Percentiles rank a stretch among this genome's conserved stretches.
Conservation (phyloP, 2,329 filamentous ascomycete species). For the Lachnellula cervina region DNA sequence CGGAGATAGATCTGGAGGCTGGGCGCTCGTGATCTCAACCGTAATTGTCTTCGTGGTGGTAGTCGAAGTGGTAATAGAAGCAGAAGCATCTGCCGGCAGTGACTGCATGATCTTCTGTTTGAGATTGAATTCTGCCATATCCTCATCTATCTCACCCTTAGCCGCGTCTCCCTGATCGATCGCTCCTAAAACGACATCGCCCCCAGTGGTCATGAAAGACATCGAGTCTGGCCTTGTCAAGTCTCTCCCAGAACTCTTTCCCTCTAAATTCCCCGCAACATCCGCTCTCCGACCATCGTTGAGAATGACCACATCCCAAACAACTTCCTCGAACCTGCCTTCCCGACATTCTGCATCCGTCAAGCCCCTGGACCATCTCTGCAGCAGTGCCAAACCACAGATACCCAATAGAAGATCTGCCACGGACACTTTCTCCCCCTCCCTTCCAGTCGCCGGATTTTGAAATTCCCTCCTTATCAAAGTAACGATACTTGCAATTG, state of each 20-base stretch:
- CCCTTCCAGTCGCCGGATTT: slow-evolving; percentile 54
- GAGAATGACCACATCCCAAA: slow-evolving; percentile 64
- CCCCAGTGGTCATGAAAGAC: slow-evolving; percentile 26
- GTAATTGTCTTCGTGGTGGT: slow-evolving; percentile 60
- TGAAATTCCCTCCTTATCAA: slow-evolving; percentile 60
- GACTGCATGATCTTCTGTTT: slow-evolving; percentile 52
- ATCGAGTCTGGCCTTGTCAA: slow-evolving; percentile 35
- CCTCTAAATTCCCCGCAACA: slow-evolving; percentile 35
- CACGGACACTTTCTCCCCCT: slow-evolving; percentile 56
- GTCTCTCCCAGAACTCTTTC: slow-evolving; percentile 15
- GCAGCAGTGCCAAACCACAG: slow-evolving; percentile 57
- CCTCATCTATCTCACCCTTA: slow-evolving; percentile 35
- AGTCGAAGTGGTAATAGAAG: slow-evolving; percentile 56
- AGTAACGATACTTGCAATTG: slow-evolving; percentile 62
- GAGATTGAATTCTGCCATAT: slow-evolving; percentile 42
- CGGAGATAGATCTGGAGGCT: slow-evolving; percentile 46
- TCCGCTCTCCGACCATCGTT: slow-evolving; percentile 55
- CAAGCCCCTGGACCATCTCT: slow-evolving; percentile 49
- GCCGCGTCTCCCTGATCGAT: slow-evolving; percentile 32
- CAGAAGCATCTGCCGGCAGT: slow-evolving; percentile 50
- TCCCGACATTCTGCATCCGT: slow-evolving; percentile 46
- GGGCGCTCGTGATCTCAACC: slow-evolving; percentile 54
- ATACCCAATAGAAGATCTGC: slow-evolving; percentile 57
- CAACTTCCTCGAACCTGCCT: slow-evolving; percentile 48
- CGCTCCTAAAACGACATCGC: slow-evolving; percentile 32